Percentiles rank a stretch among this genome's conserved stretches.
Evolutionary conservation across 2,329 filamentous ascomycete species (phyloP).

Genomic region (Amphichorda felina): DNA sequence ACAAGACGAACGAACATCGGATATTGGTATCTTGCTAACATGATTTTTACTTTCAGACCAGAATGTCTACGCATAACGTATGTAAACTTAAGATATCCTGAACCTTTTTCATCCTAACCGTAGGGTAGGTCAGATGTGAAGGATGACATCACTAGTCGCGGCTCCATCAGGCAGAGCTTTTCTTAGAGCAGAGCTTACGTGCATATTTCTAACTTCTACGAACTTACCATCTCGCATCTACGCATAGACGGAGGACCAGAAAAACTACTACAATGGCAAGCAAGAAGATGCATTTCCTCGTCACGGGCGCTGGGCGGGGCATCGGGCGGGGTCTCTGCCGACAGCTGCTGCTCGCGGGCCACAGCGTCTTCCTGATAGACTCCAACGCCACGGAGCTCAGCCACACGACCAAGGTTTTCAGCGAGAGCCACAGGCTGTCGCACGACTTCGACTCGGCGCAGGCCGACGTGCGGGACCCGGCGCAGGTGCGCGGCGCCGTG

Average conservation of each 20-base stretch:
- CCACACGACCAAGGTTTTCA: slow-evolving; percentile 17
- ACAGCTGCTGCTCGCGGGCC: slow-evolving; percentile 21
- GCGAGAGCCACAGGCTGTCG: slow-evolving; percentile 4
- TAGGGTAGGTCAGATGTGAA: too few species aligned
- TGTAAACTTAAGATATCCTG: too few species aligned
- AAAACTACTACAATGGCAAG: slow-evolving; percentile 1
- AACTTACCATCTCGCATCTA: background rate
- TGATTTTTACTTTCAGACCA: too few species aligned
- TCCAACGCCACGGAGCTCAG: slow-evolving; percentile 21
- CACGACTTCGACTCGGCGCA: slow-evolving; percentile 11
- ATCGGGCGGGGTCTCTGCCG: slow-evolving; percentile 11
- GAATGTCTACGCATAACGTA: too few species aligned
- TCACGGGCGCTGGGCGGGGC: slow-evolving; percentile 10
- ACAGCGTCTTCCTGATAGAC: slow-evolving; percentile 27
- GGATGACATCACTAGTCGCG: too few species aligned
- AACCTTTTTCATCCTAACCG: too few species aligned
- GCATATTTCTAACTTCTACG: too few species aligned
- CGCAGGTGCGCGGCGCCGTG: slow-evolving; percentile 16
- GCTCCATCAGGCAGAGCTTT: too few species aligned
- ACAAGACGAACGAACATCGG: too few species aligned
- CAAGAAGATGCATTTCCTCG: slow-evolving; percentile 8
- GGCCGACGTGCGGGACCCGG: slow-evolving; percentile 18
- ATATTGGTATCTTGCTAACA: too few species aligned
- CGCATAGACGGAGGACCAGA: too few species aligned
- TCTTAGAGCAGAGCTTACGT: too few species aligned